Evolutionary conservation across 768 basidiomycete genomes (phyloP), one percentile per base, ranked within the genome.

Genomic region (Mrakia frigida): DNA sequence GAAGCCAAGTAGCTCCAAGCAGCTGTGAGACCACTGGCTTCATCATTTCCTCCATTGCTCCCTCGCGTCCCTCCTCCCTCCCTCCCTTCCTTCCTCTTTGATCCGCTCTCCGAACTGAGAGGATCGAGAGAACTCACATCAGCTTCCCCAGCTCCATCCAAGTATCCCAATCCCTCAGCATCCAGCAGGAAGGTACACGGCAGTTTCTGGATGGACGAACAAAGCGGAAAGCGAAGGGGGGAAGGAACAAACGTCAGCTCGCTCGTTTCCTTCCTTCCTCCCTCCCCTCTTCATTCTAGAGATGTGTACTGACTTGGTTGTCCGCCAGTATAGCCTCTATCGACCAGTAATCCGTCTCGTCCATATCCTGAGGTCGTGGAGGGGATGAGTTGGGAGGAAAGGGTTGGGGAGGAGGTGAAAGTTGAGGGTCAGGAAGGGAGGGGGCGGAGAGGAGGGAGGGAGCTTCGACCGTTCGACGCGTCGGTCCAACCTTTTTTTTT

Each of bases 121-220:
- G n/a, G 16, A 31, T 10, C 33, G 25, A 9, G 69, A 60, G 53
- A 70, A 82, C 90, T 80, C 84, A 91, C 94, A 83, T 96, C 90
- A 82, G 88, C 88, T 61, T 94, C 92, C 73, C 88, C 88, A 35
- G 93, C 92, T 67, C 93, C 92, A 63, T 92, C 92, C 16, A 97
- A 87, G 82, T 96, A 92, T 2, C 94, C 94, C 86, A 97, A 89
- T 78, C 90, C 89, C 10, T 90, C 88, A 25, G 97, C 89, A 75
- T 90, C 90, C 61, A 91, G 86, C 80, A 92, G 91, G 86, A 98
- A 96, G 4, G 91, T 93, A 82, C 94, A 97, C 85, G 93, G 92
- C 52, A 98, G 87, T 87, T 94, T 97, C 92, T 95, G 74, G 16
- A 23, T 23, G 6, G 31, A 7, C 21, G 28, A 50, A 21, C 13